These are phyloP conservation scores for Infundibulicybe gibba DNA, from an alignment of 768 basidiomycete species.

Conservation along the genomic window DNA sequence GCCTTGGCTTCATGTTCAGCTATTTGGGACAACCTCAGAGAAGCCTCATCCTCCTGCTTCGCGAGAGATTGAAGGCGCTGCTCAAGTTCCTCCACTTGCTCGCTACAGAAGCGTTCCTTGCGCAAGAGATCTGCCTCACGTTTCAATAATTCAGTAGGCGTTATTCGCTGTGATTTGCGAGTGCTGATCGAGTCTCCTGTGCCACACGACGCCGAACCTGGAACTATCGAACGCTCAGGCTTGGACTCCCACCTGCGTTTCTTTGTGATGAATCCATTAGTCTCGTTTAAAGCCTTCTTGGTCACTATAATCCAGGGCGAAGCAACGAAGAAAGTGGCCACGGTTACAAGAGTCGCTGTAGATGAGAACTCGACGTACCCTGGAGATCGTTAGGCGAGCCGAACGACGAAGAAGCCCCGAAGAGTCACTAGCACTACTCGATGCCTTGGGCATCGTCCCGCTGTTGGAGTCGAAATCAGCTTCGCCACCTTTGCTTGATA, in stretches of 20 bases:
- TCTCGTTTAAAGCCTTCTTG: too few species aligned
- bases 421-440: too few species aligned
- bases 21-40: slow-evolving; percentile 34
- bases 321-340: too few species aligned
- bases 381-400: background rate
- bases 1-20: slow-evolving; percentile 36
- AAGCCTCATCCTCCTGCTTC: slow-evolving; percentile 38
- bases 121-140: slow-evolving; percentile 30
- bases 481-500: too few species aligned
- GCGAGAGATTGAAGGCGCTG: slow-evolving; percentile 33
- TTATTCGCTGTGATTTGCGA: slow-evolving; percentile 36
- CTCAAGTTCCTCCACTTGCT: slow-evolving; percentile 32
- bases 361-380: too few species aligned
- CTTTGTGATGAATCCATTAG: too few species aligned
- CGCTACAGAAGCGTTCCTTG: slow-evolving; percentile 37
- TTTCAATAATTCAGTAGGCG: slow-evolving; percentile 32
- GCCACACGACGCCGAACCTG: slow-evolving; percentile 8
- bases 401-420: too few species aligned
- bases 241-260: too few species aligned
- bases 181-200: slow-evolving; percentile 15
- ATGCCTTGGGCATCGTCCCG: too few species aligned
- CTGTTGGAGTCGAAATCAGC: too few species aligned
- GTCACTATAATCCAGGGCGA: too few species aligned
- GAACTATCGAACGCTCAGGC: slow-evolving; percentile 1
- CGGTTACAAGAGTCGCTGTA: too few species aligned